Base-by-base conservation (phyloP, 208 protist genomes). In the Leishmania martiniquensis region DNA sequence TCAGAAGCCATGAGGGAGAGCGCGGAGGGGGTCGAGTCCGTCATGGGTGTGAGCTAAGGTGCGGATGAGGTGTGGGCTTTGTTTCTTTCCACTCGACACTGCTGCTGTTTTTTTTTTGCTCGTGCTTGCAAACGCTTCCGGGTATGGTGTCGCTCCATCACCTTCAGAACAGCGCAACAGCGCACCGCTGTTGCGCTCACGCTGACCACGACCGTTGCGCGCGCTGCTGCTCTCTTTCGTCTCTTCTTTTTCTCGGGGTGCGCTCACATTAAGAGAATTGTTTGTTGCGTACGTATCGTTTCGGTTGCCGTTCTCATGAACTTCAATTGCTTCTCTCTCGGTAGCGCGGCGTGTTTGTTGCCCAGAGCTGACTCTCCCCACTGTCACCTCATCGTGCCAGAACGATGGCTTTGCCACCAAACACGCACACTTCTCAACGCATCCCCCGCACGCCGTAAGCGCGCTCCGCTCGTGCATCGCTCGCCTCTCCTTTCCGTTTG, bases 281-380 rank as follows among this genome's bases (percentile, higher is more conserved):
- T n/a, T n/a, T n/a, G n/a, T n/a, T n/a, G n/a, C n/a, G n/a, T n/a
- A n/a, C n/a, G n/a, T n/a, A n/a, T n/a, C n/a, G n/a, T n/a, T n/a
- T n/a, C n/a, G n/a, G n/a, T n/a, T n/a, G n/a, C n/a, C n/a, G n/a
- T n/a, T n/a, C n/a, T n/a, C n/a, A n/a, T n/a, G n/a, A n/a, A n/a
- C n/a, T 44, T 76, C 47, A 77, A 45, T 51, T 60, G 44, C 52
- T 67, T 32, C 47, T 60, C 49, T 22, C 15, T 52, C 49, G 10
- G 17, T 39, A 4, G 47, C 54, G n/a, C 37, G 39, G 39, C 5
- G 5, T 29, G 42, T 63, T 65, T 73, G 4, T n/a, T 66, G 29
- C 44, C 60, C 72, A 25, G 13, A 59, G 37, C 51, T 60, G 47
- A 60, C 37, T 34, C 66, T 57, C 49, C 20, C 49, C 49, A 10